These are phyloP conservation scores for Vitis amurensis DNA, from an alignment of 164 flowering plant species.

Conservation along the genomic window DNA sequence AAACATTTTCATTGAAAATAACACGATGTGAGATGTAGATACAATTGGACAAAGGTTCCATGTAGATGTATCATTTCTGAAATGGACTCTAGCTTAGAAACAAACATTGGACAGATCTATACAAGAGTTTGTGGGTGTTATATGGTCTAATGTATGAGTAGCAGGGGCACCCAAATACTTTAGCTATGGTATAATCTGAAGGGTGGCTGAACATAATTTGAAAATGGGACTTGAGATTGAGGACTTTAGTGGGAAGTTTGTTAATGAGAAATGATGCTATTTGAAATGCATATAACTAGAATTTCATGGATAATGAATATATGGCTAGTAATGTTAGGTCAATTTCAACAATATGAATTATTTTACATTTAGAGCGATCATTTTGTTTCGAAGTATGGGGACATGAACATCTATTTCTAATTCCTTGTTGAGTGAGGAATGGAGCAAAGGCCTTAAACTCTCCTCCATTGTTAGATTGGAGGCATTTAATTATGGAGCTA, in stretches of 20 bases:
- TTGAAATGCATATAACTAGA: constrained; percentile 22
- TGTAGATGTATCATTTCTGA: too few species aligned
- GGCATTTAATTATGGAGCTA: too few species aligned
- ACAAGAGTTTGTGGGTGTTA: too few species aligned
- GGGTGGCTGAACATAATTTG: background rate
- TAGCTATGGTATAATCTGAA: too few species aligned
- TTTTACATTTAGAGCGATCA: constrained; percentile 6
- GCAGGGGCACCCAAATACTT: too few species aligned
- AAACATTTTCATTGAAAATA: too few species aligned
- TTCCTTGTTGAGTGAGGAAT: background rate
- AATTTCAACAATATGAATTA: constrained; percentile 15
- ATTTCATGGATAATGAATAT: constrained; percentile 2
- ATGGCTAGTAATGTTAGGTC: constrained; percentile 15
- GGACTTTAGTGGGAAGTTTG: constrained; percentile 7
- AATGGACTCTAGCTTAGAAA: too few species aligned
- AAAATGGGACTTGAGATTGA: background rate
- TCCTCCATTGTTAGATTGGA: constrained; percentile 15
- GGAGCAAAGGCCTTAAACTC: constrained; percentile 3
- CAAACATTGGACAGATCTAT: too few species aligned
- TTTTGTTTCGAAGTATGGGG: constrained; percentile 23
- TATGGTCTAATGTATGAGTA: too few species aligned
- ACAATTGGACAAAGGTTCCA: too few species aligned
- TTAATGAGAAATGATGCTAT: constrained; percentile 17
- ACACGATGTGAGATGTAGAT: too few species aligned
- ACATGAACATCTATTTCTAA: constrained; percentile 8